These are phyloP conservation scores for Lodderomyces parapsilosis DNA, from an alignment of 1,139 yeast genomes.

Conservation along the genomic window DNA sequence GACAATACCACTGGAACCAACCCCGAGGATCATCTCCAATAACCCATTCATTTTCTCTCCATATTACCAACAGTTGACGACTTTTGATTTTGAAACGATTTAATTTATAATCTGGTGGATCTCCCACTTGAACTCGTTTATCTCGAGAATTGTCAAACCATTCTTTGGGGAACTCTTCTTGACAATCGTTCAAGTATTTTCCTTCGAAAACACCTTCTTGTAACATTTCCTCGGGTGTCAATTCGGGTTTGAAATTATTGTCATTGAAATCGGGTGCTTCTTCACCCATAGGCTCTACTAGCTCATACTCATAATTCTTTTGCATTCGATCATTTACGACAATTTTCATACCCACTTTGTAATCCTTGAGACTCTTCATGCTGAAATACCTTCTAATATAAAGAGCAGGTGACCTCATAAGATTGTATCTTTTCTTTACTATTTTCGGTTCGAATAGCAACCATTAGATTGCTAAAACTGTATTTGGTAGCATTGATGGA, in stretches of 20 bases:
- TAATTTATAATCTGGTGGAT: slow-evolving; percentile 4
- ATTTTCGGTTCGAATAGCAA: neutral
- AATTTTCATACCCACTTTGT: slow-evolving; percentile 5
- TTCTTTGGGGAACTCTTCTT: slow-evolving; percentile 8
- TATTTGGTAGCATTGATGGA: too few species aligned
- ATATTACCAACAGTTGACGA: slow-evolving; percentile 4
- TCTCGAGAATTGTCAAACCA: slow-evolving; percentile 6
- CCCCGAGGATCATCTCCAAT: slow-evolving; percentile 9
- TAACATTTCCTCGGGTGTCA: slow-evolving; percentile 1
- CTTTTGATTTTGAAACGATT: slow-evolving; percentile 7
- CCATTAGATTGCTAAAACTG: neutral
- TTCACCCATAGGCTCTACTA: slow-evolving; percentile 4
- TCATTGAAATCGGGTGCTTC: slow-evolving; percentile 6
- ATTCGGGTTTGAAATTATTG: neutral
- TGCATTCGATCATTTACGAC: slow-evolving; percentile 7
- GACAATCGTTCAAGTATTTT: slow-evolving; percentile 7
- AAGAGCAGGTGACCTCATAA: neutral
- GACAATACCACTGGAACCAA: slow-evolving; percentile 9
- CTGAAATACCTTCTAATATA: neutral
- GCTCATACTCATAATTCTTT: slow-evolving; percentile 5
- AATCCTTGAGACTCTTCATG: slow-evolving; percentile 7
- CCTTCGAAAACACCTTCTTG: slow-evolving; percentile 8
- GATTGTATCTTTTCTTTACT: neutral
- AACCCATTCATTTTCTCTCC: slow-evolving; percentile 6
- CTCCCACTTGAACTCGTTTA: slow-evolving; percentile 3